Evolutionary conservation across 2,329 filamentous ascomycete species (phyloP).

Genomic region (Penicillium italicum): DNA sequence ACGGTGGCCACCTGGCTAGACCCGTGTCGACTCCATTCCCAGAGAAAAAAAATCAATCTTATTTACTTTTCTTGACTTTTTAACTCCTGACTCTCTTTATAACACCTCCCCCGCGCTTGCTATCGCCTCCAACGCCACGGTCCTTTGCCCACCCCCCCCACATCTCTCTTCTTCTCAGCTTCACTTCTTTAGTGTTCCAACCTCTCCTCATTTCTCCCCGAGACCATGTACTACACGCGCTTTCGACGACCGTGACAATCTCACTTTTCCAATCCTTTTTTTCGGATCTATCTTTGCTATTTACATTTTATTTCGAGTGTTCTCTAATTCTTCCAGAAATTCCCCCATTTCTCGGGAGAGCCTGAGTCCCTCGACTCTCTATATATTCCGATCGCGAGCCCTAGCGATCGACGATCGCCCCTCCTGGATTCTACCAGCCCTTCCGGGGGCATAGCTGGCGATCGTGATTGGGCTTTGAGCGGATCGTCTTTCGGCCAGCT

Average conservation of each 20-base stretch:
- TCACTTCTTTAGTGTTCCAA: not conserved
- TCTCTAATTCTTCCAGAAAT: not conserved
- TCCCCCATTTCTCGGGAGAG: slow-evolving; percentile 2
- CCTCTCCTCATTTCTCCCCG: slow-evolving; percentile 1
- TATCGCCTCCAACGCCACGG: slow-evolving; percentile 19
- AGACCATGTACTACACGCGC: slow-evolving; percentile 22
- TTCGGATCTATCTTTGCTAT: not conserved
- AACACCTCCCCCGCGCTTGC: slow-evolving; percentile 17
- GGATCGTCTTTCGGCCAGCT: slow-evolving; percentile 29
- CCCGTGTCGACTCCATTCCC: slow-evolving; percentile 11
- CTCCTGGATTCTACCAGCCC: slow-evolving; percentile 50
- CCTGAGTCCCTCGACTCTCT: slow-evolving; percentile 12
- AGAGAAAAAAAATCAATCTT: slow-evolving; percentile 6
- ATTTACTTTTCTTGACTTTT: not conserved
- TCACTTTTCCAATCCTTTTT: not conserved
- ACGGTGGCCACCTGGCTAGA: slow-evolving; percentile 8
- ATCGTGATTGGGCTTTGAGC: slow-evolving; percentile 47
- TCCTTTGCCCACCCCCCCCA: slow-evolving; percentile 9
- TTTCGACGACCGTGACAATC: slow-evolving; percentile 18
- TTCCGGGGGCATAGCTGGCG: slow-evolving; percentile 47
- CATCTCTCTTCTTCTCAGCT: slow-evolving; percentile 1
- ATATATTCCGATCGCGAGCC: slow-evolving; percentile 25
- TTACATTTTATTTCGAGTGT: not conserved
- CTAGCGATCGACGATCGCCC: slow-evolving; percentile 41
- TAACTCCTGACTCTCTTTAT: slow-evolving; percentile 4